Conservation (phyloP, 768 basidiomycete species). For the Amanita exitialis region DNA sequence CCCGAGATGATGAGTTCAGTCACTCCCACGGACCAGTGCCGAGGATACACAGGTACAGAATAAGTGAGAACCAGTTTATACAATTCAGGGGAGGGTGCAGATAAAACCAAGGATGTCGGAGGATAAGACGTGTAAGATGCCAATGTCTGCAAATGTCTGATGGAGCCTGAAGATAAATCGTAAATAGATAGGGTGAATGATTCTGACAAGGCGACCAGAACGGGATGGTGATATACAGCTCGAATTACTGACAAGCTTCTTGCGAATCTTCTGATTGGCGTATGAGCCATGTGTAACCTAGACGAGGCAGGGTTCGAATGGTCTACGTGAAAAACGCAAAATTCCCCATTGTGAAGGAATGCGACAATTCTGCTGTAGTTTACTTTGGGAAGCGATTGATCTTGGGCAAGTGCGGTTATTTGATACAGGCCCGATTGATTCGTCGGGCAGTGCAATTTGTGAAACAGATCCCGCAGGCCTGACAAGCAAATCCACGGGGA, state of each 20-base stretch:
- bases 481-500: constrained; percentile 28
- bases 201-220: constrained; percentile 63
- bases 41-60: constrained; percentile 68
- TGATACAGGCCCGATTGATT: constrained; percentile 18
- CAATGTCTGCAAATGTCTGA: constrained; percentile 54
- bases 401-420: constrained; percentile 61
- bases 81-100: constrained; percentile 40
- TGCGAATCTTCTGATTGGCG: constrained; percentile 28
- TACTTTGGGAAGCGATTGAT: constrained; percentile 55
- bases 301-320: constrained; percentile 31
- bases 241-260: constrained; percentile 42
- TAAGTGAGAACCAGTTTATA: constrained; percentile 75
- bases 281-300: constrained; percentile 36
- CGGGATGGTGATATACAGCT: constrained; percentile 69
- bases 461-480: constrained; percentile 20
- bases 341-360: constrained; percentile 64
- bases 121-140: constrained; percentile 73
- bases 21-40: constrained; percentile 70
- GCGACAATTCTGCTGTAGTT: constrained; percentile 37
- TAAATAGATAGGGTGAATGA: constrained; percentile 65
- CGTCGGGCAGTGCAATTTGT: constrained; percentile 36
- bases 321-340: constrained; percentile 47
- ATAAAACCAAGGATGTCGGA: constrained; percentile 73
- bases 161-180: constrained; percentile 44
- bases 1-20: constrained; percentile 65